Conservation (phyloP, 148 eudicot genomes). For the Rhododendron simsii region DNA sequence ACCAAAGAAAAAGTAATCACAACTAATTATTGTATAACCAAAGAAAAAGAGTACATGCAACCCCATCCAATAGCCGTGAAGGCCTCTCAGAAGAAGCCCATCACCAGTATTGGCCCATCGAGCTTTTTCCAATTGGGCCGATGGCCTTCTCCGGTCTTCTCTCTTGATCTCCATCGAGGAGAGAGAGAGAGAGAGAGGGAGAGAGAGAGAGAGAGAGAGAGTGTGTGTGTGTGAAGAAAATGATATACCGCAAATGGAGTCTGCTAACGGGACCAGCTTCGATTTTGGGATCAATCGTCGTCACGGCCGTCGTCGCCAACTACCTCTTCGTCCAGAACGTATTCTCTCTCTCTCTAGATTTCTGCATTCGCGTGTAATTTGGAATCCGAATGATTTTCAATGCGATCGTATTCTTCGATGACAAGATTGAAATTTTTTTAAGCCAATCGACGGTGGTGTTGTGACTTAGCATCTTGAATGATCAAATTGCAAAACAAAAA, state of each 20-base stretch:
- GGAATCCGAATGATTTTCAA: not conserved
- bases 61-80: not conserved
- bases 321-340: conserved; percentile 38
- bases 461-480: not conserved
- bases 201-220: not conserved
- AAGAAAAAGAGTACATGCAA: not conserved
- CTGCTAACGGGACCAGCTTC: conserved; percentile 52
- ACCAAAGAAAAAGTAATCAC: too few relatives aligned
- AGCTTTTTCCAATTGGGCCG: not conserved
- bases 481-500: not conserved
- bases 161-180: not conserved
- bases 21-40: too few relatives aligned
- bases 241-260: conserved; percentile 87
- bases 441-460: not conserved
- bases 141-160: not conserved
- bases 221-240: conserved; percentile 15
- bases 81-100: not conserved
- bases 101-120: not conserved
- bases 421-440: not conserved
- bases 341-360: not conserved
- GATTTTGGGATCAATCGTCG: conserved; percentile 41
- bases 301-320: conserved; percentile 38
- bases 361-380: not conserved
- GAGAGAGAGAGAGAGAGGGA: not conserved
- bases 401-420: not conserved